Evolutionary conservation across 108 stramenopile species (phyloP).

Genomic region (Craspedostauros australis): DNA sequence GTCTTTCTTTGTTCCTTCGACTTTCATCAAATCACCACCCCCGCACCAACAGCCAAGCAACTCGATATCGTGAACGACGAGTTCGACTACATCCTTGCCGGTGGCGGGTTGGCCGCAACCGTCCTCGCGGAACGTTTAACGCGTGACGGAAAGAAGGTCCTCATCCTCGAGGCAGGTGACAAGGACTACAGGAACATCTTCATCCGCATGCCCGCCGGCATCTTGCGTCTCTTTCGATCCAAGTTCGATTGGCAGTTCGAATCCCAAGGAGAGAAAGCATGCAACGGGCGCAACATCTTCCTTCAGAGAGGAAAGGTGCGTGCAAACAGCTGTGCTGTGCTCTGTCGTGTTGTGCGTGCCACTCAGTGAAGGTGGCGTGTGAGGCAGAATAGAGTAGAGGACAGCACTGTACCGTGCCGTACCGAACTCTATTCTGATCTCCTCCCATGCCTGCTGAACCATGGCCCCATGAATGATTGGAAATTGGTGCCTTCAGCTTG

Average conservation of each 20-base stretch:
- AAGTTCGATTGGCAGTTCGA: slow-evolving; percentile 31
- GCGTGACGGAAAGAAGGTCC: slow-evolving; percentile 2
- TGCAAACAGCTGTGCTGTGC: too few relatives aligned
- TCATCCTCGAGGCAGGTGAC: slow-evolving; percentile 24
- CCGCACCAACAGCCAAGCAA: neutral
- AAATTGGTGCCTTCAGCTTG: too few relatives aligned
- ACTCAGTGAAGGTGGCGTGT: too few relatives aligned
- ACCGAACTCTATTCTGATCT: too few relatives aligned
- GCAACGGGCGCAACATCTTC: slow-evolving; percentile 21
- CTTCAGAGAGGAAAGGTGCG: slow-evolving; percentile 41
- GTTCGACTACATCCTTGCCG: slow-evolving; percentile 69
- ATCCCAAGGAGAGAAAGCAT: slow-evolving; percentile 7
- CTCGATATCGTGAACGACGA: neutral
- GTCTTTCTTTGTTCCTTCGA: neutral
- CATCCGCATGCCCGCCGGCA: slow-evolving; percentile 29
- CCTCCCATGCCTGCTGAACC: too few relatives aligned
- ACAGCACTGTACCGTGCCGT: too few relatives aligned
- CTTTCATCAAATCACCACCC: neutral
- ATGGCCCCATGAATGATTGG: too few relatives aligned
- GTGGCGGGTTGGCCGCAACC: slow-evolving; percentile 65
- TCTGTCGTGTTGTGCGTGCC: too few relatives aligned
- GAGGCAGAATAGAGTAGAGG: too few relatives aligned
- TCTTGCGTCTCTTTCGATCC: slow-evolving; percentile 20
- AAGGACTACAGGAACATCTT: slow-evolving; percentile 27
- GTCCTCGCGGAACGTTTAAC: slow-evolving; percentile 52